Percentiles rank a stretch among this genome's conserved stretches.
Evolutionary conservation across 2,329 filamentous ascomycete species (phyloP).

Genomic region (Penicillium corylophilum): DNA sequence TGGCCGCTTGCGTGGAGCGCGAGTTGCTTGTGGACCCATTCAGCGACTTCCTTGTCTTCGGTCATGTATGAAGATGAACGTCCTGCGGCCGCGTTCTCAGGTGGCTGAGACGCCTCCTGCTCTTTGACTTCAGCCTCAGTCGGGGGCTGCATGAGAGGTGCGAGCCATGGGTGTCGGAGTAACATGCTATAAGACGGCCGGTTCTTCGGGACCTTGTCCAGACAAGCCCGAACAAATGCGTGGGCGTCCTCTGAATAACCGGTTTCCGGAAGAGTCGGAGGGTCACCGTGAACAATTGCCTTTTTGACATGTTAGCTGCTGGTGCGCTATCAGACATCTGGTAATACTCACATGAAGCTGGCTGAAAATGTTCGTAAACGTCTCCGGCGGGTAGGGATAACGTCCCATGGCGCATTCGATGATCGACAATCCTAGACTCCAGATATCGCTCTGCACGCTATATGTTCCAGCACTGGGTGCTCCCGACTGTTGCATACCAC

Average conservation of each 20-base stretch:
- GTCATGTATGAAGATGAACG: conserved; percentile 45
- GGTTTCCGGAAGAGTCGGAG: conserved; percentile 76
- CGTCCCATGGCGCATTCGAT: conserved; percentile 93
- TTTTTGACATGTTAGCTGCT: conserved; percentile 41
- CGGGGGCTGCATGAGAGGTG: conserved; percentile 70
- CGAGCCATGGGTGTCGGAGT: conserved; percentile 85
- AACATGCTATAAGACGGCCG: conserved; percentile 94
- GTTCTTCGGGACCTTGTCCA: conserved; percentile 88
- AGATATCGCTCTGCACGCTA: conserved; percentile 96
- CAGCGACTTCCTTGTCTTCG: conserved; percentile 77
- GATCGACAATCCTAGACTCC: conserved; percentile 90
- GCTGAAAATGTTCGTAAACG: conserved; percentile 97
- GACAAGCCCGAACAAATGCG: conserved; percentile 83
- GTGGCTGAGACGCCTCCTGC: conserved; percentile 40
- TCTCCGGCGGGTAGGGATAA: conserved; percentile 96
- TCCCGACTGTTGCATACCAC: conserved; percentile 70
- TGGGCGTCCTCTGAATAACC: conserved; percentile 76
- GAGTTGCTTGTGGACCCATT: conserved; percentile 76
- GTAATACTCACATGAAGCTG: conserved; percentile 81
- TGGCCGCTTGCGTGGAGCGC: conserved; percentile 63
- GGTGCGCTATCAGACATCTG: not conserved
- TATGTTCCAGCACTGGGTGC: conserved; percentile 79
- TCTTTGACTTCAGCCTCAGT: conserved; percentile 67
- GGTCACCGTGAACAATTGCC: conserved; percentile 98
- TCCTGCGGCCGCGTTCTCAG: conserved; percentile 24